A percentile compares a stretch with the other conserved stretches of the same genome.
Evolutionary conservation across 2,329 filamentous ascomycete genomes (phyloP).

Genomic region (Domatiomyces globalis): DNA sequence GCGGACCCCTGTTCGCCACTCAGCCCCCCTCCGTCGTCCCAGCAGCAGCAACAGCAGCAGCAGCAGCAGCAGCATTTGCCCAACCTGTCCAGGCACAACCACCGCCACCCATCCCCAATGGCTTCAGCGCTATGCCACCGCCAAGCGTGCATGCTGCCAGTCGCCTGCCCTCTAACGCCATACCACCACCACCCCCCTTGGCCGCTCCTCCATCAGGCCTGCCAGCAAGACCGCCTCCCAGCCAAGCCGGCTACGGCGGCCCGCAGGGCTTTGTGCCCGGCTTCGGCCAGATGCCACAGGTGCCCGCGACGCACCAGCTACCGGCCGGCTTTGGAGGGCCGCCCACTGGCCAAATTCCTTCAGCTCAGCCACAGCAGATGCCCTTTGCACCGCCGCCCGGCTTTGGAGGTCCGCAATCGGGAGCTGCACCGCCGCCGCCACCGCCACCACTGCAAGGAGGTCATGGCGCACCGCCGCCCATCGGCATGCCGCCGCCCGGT

Average conservation of each 20-base stretch:
- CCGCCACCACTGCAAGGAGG: slow-evolving; percentile 18
- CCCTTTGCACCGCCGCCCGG: slow-evolving; percentile 37
- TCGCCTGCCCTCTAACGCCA: not conserved
- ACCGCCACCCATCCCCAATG: not conserved
- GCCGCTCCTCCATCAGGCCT: slow-evolving; percentile 37
- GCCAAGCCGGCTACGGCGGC: slow-evolving; percentile 53
- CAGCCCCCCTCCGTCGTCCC: slow-evolving; percentile 8
- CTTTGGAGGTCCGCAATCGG: slow-evolving; percentile 22
- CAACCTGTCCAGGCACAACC: not conserved
- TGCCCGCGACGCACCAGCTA: not conserved
- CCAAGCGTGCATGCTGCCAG: not conserved
- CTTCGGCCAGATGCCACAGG: slow-evolving; percentile 20
- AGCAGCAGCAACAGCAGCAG: not conserved
- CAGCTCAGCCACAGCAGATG: slow-evolving; percentile 20
- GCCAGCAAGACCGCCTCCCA: slow-evolving; percentile 56
- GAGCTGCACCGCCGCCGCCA: slow-evolving; percentile 16
- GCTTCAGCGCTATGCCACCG: slow-evolving; percentile 17
- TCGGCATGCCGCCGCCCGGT: slow-evolving; percentile 27
- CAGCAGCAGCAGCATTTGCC: not conserved
- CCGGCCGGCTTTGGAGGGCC: slow-evolving; percentile 27
- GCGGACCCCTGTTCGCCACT: slow-evolving; percentile 21
- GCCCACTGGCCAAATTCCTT: slow-evolving; percentile 22
- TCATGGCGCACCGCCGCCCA: slow-evolving; percentile 21
- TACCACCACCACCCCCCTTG: slow-evolving; percentile 23
- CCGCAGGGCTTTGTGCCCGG: slow-evolving; percentile 40